A percentile compares a stretch with the other conserved stretches of the same genome.
Conservation (phyloP, 2,329 filamentous ascomycete species). For the Neopestalotiopsis rosae region DNA sequence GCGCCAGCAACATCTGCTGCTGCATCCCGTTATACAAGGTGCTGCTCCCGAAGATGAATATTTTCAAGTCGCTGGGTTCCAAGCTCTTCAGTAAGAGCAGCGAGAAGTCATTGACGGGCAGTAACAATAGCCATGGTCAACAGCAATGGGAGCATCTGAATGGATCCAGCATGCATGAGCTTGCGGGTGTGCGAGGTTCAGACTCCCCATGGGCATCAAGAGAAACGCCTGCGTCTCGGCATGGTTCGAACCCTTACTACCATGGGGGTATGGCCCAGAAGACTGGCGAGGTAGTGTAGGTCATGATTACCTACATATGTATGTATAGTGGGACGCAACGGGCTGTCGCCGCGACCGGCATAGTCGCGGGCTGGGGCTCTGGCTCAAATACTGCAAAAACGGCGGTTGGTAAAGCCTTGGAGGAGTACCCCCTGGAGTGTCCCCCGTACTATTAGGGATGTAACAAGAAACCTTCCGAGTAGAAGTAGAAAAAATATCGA, state of each 20-base stretch:
- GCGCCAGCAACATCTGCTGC: constrained; percentile 23
- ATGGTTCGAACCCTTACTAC: background rate
- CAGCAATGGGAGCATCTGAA: background rate
- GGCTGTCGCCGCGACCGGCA: too few relatives aligned
- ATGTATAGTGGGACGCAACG: background rate
- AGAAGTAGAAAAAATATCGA: too few relatives aligned
- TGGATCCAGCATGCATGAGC: constrained; percentile 9
- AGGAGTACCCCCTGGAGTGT: too few relatives aligned
- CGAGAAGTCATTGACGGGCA: background rate
- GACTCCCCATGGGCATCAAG: background rate
- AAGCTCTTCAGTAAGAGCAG: background rate
- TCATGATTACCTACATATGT: background rate
- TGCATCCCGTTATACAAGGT: constrained; percentile 23
- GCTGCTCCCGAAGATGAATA: constrained; percentile 15
- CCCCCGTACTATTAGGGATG: too few relatives aligned
- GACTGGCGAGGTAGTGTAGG: background rate
- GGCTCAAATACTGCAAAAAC: too few relatives aligned
- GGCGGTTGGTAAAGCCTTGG: too few relatives aligned
- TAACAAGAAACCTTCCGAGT: too few relatives aligned
- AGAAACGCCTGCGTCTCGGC: background rate
- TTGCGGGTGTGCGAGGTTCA: constrained; percentile 5
- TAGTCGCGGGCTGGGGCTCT: too few relatives aligned
- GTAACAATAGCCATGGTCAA: background rate
- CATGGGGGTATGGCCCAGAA: background rate
- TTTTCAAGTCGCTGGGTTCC: constrained; percentile 2